Evolutionary conservation across 768 basidiomycete species (phyloP), one percentile per base, ranked within the genome.

Genomic region (Phlebiopsis gigantea): DNA sequence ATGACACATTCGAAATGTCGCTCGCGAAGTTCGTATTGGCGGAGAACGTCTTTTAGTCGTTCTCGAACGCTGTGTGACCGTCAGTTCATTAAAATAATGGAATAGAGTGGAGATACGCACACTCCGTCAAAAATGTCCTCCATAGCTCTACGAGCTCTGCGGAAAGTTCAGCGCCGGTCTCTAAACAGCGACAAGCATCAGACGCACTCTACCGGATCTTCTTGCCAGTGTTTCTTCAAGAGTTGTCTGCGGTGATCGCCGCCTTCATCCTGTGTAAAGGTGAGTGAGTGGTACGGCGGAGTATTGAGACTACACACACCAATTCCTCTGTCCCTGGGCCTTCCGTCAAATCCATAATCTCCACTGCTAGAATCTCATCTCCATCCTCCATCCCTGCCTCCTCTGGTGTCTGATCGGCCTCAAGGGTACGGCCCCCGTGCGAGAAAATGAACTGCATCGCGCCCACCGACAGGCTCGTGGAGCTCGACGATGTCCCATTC

Each of bases 1-100:
- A 94, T 86, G 26, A 94, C 87, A 61, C 90, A 92, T 73, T 93
- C 92, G 63, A 93, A 94, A 75, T 94, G 92, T 67, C 84, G 85
- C 74, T 94, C 92, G 58, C 92, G 87, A 55, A 93, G 82, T 66
- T 94, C 88, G 66, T 94, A 94, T 66, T 93, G 91, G 24, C 85
- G 83, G 44, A 94, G 81, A 31, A 94, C 81, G 63, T 92, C 88
- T 66, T 92, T 93, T 70, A 94, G 77, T 47, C 92, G 84, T 71
- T 90, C 89, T 30, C 89, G 87, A 43, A 90, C 85, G 57, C 92
- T 93, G 61, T 46, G 46, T 5, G 19, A 10, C n/a, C 8, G 29
- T 52, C 14, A 46, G 42, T n/a, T 14, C 57, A n/a, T n/a, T 34
- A 22, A 24, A 22, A 28, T 15, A 42, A 34, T 53, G 48, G 59